Evolutionary conservation across 805 yeast genomes (phyloP).

Genomic region (Grigorovia yakushimaensis): DNA sequence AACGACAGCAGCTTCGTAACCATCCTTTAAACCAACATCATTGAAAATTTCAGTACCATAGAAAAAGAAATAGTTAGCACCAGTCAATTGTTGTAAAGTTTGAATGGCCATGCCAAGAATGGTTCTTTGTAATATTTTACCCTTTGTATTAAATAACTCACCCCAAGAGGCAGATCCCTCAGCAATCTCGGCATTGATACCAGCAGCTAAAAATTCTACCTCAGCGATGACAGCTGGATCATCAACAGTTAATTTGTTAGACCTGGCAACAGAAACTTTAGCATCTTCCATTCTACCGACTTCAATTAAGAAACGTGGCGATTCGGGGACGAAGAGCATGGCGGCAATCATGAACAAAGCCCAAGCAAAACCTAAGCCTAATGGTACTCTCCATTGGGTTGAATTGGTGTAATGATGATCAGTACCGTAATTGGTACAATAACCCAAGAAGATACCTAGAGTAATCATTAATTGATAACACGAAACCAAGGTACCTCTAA

Average conservation of each 20-base stretch:
- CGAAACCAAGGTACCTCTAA: constrained; percentile 64
- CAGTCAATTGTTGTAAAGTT: constrained; percentile 57
- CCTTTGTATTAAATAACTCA: constrained; percentile 60
- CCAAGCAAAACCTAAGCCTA: constrained; percentile 47
- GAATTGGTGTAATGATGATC: constrained; percentile 45
- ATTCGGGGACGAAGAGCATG: constrained; percentile 54
- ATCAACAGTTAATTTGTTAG: constrained; percentile 45
- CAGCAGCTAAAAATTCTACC: constrained; percentile 44
- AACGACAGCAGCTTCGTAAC: constrained; percentile 49
- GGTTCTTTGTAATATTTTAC: constrained; percentile 41
- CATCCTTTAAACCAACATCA: constrained; percentile 49
- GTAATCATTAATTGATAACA: constrained; percentile 64
- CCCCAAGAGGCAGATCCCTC: constrained; percentile 61
- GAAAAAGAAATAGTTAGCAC: constrained; percentile 58
- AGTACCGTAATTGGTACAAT: constrained; percentile 64
- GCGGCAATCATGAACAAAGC: constrained; percentile 31
- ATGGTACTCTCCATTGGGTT: constrained; percentile 67
- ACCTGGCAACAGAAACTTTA: constrained; percentile 47
- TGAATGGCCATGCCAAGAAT: constrained; percentile 46
- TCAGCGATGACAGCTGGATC: constrained; percentile 49
- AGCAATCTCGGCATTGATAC: constrained; percentile 46
- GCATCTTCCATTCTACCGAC: constrained; percentile 51
- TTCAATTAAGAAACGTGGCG: constrained; percentile 58
- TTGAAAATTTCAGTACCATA: constrained; percentile 55
- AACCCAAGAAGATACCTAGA: constrained; percentile 65